phyloP scores from a whole-genome alignment of 441 rosid species.

The Erodium trifolium region DNA sequence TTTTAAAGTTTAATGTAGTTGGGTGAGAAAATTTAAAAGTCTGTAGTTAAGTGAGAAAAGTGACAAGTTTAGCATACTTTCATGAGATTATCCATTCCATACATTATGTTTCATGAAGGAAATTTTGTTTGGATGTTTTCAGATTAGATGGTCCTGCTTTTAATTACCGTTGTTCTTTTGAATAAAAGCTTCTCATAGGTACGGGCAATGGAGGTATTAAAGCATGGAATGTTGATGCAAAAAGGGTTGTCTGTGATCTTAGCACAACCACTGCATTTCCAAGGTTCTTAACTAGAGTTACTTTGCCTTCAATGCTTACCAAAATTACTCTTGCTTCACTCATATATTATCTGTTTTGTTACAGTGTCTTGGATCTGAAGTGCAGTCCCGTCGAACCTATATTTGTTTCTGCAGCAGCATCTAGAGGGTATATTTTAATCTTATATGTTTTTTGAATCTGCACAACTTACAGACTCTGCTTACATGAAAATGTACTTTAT shows the following conservation, averaged over 20 bases:
- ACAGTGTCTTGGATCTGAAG: slow-evolving; percentile 59
- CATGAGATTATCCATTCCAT: neutral
- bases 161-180: slow-evolving; percentile 22
- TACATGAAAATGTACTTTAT: neutral
- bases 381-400: slow-evolving; percentile 75
- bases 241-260: slow-evolving; percentile 74
- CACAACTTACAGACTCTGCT: neutral
- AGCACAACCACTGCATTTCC: slow-evolving; percentile 51
- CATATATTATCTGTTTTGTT: slow-evolving; percentile 17
- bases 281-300: slow-evolving; percentile 26
- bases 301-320: neutral
- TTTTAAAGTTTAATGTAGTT: too few relatives aligned
- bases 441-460: neutral
- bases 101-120: slow-evolving; percentile 1
- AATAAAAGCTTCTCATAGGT: slow-evolving; percentile 63
- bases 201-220: slow-evolving; percentile 69
- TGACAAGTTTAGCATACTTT: too few relatives aligned
- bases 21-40: too few relatives aligned
- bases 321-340: slow-evolving; percentile 1
- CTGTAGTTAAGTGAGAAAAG: too few relatives aligned
- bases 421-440: slow-evolving; percentile 32
- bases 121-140: slow-evolving; percentile 6
- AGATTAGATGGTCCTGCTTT: slow-evolving; percentile 14
- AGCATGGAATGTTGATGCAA: slow-evolving; percentile 77
- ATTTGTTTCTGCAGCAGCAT: slow-evolving; percentile 70